A percentile compares a stretch with the other conserved stretches of the same genome.
Evolutionary conservation across 2,329 filamentous ascomycete genomes (phyloP).

Genomic region (Graphilbum sp.): DNA sequence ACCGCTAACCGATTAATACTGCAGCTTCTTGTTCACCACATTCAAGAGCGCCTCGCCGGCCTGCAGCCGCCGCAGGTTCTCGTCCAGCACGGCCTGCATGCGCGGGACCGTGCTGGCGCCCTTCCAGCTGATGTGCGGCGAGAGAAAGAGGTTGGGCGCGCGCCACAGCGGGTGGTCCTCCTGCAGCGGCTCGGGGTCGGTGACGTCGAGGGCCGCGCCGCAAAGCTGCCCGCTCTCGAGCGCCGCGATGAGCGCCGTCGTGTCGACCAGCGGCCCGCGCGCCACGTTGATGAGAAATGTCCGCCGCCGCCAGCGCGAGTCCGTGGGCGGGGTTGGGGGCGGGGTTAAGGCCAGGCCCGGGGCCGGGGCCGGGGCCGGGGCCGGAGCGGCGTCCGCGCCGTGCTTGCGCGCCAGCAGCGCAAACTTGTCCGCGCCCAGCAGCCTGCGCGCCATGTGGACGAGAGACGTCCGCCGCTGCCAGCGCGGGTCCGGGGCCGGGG

Average conservation of each 20-base stretch:
- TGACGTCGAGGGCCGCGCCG: slow-evolving; percentile 51
- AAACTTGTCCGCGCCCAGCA: too few species aligned
- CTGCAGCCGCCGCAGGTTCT: slow-evolving; percentile 5
- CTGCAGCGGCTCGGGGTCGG: slow-evolving; percentile 50
- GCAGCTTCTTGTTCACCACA: slow-evolving; percentile 5
- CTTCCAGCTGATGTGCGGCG: slow-evolving; percentile 13
- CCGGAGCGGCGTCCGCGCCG: too few species aligned
- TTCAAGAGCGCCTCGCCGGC: slow-evolving; percentile 5
- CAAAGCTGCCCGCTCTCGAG: slow-evolving; percentile 18
- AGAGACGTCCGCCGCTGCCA: too few species aligned
- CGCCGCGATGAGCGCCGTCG: slow-evolving; percentile 32
- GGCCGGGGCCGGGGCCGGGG: too few species aligned
- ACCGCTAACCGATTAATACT: too few species aligned
- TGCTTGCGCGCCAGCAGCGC: too few species aligned
- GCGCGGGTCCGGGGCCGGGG: too few species aligned
- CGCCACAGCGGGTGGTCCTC: slow-evolving; percentile 43
- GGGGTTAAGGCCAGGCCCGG: too few species aligned
- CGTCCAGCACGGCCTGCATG: slow-evolving; percentile 3
- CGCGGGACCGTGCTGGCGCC: slow-evolving; percentile 2
- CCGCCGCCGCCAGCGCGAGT: too few species aligned
- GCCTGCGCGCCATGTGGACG: too few species aligned
- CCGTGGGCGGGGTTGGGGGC: too few species aligned
- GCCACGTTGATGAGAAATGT: slow-evolving; percentile 46
- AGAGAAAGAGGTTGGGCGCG: slow-evolving; percentile 39
- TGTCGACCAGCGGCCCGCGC: slow-evolving; percentile 21